Percentiles rank a stretch among this genome's conserved stretches.
phyloP scores from a whole-genome alignment of 768 basidiomycete genomes.

The Tylopilus felleus region DNA sequence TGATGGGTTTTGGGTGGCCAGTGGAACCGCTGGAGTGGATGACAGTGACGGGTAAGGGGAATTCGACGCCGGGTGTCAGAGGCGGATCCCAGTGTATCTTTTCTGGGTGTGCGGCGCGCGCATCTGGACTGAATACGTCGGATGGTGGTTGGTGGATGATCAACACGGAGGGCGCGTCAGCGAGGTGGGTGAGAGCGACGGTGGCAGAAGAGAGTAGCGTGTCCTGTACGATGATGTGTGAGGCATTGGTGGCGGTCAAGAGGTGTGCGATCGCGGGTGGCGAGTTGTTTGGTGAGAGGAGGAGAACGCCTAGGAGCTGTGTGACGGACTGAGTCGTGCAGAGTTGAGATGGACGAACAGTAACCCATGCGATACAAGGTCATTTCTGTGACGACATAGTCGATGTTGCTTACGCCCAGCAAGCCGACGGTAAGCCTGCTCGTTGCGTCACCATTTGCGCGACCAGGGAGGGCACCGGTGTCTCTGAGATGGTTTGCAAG shows the following conservation, averaged over 20 bases:
- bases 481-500: constrained; percentile 24
- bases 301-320: constrained; percentile 24
- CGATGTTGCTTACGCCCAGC: constrained; percentile 27
- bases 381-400: constrained; percentile 26
- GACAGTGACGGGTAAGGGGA: constrained; percentile 18
- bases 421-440: constrained; percentile 26
- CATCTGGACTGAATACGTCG: constrained; percentile 12
- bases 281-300: constrained; percentile 45
- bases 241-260: constrained; percentile 25
- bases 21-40: constrained; percentile 36
- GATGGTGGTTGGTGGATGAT: constrained; percentile 24
- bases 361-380: constrained; percentile 31
- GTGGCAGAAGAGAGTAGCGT: constrained; percentile 10
- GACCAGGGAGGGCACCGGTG: constrained; percentile 18
- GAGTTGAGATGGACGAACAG: constrained; percentile 16
- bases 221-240: constrained; percentile 24
- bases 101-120: constrained; percentile 16
- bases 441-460: constrained; percentile 21
- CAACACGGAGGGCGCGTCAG: constrained; percentile 20
- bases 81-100: constrained; percentile 21
- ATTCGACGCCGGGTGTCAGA: constrained; percentile 22
- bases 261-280: constrained; percentile 45
- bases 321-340: not conserved
- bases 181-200: constrained; percentile 14
- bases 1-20: constrained; percentile 47